Base-by-base conservation (phyloP, 164 flowering plant species). In the Vitis cinerea region DNA sequence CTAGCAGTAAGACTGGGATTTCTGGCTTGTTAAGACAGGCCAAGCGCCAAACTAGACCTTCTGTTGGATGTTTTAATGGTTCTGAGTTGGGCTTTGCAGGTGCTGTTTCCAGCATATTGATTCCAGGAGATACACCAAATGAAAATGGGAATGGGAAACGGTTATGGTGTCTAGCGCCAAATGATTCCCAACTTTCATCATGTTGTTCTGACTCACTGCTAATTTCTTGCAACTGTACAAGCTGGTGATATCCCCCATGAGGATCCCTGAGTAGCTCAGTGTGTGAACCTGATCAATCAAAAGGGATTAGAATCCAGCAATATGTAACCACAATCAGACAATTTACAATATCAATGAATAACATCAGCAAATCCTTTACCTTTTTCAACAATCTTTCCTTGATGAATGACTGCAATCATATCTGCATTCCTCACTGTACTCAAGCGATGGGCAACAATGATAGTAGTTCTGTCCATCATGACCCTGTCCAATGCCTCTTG, bases 401-500 rank as follows among this genome's bases (percentile, higher is more conserved):
- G 77, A 51, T 87, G 88, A 74, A 87, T 82, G 30, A 87, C 89
- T 10, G 89, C 89, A 62, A 87, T 87, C 82, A 74, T 81, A 69
- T 87, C 84, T 7, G 91, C 87, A 71, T 84, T 85, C 74, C 83
- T 87, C 16, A 87, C 82, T 12, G 89, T 87, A 70, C 84, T 87
- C 70, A 87, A 67, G 9, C 89, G 87, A 74, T 87, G 91, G 27
- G 89, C 91, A 49, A 87, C 86, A 17, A 87, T 61, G 10, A 87
- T 79, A 27, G 89, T 87, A 1, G 91, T 87, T 48, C 89, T 67
- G 59, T 85, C 81, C 10, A 82, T 80, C 91, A 87, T 87, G 7
- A 85, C 76, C 76, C 86, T 77, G 70, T 87, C 88, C 14, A 87
- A 52, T 56, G 91, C 91, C 67, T 87, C 91, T 65, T 87, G 89